These are phyloP conservation scores for Trichosporon sp. DNA, from an alignment of 1,284 basidiomycete species.

Conservation along the genomic window DNA sequence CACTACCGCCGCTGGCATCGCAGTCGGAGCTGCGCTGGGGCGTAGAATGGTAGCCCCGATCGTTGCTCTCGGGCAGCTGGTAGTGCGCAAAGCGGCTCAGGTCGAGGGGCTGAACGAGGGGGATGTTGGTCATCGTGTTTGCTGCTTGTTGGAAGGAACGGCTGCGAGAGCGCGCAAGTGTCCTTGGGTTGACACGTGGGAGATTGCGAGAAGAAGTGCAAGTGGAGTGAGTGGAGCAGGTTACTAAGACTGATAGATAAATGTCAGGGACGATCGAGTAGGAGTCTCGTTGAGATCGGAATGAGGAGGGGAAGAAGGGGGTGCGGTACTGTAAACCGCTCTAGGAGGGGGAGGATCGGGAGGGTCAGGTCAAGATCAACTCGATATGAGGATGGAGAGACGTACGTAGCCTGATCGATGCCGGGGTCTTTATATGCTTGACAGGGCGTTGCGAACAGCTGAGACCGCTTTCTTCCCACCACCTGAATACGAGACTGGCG, in stretches of 20 bases:
- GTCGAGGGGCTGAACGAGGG: constrained; percentile 25
- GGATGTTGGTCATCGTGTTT: constrained; percentile 25
- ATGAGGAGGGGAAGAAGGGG: not conserved
- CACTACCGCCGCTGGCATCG: not conserved
- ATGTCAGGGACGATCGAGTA: not conserved
- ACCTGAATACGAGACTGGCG: not conserved
- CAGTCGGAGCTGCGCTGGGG: not conserved
- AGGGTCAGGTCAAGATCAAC: constrained; percentile 14
- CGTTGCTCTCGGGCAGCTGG: constrained; percentile 6
- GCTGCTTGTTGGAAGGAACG: not conserved
- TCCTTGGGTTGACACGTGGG: not conserved
- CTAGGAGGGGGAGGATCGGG: constrained; percentile 7
- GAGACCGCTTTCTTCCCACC: not conserved
- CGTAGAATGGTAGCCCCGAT: not conserved
- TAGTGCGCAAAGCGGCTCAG: constrained; percentile 19
- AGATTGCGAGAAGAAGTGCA: not conserved
- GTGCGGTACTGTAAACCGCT: constrained; percentile 18
- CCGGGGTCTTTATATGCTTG: constrained; percentile 13
- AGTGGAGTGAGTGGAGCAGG: not conserved
- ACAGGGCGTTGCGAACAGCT: not conserved
- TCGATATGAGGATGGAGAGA: not conserved
- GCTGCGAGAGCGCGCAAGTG: not conserved
- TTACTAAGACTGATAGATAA: not conserved
- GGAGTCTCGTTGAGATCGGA: not conserved
- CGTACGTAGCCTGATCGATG: constrained; percentile 6